Percentiles rank a stretch among this genome's conserved stretches.
Evolutionary conservation across 306 rosid species (phyloP).

Genomic region (Quercus robur): DNA sequence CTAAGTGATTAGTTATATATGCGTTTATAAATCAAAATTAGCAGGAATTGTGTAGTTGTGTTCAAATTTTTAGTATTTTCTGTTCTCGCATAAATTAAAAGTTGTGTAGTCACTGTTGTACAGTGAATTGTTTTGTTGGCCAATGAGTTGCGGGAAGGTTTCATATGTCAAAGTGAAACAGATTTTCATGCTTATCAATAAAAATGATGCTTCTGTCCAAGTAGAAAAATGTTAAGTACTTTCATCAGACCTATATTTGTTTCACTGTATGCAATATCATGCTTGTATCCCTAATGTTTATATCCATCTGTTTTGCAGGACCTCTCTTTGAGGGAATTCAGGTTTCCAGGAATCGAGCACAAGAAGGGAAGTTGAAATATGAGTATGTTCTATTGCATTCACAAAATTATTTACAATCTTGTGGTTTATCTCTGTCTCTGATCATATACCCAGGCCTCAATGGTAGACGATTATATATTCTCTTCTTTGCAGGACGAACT

Average conservation of each 20-base stretch:
- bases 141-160: neutral
- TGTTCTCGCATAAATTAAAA: neutral
- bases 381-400: slow-evolving; percentile 41
- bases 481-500: too few species aligned
- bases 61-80: neutral
- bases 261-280: too few species aligned
- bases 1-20: neutral
- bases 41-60: neutral
- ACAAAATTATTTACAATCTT: neutral
- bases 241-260: too few species aligned
- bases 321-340: too few species aligned
- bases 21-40: neutral
- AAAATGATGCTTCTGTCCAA: too few species aligned
- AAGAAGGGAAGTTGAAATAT: slow-evolving; percentile 65
- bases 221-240: too few species aligned
- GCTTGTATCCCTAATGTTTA: too few species aligned
- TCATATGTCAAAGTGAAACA: neutral
- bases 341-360: too few species aligned
- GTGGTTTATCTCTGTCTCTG: too few species aligned
- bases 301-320: too few species aligned
- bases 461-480: too few species aligned
- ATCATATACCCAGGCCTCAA: too few species aligned
- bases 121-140: neutral
- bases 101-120: neutral
- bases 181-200: neutral